phyloP scores from a whole-genome alignment of 306 rosid species.

The Dalbergia cultrata region DNA sequence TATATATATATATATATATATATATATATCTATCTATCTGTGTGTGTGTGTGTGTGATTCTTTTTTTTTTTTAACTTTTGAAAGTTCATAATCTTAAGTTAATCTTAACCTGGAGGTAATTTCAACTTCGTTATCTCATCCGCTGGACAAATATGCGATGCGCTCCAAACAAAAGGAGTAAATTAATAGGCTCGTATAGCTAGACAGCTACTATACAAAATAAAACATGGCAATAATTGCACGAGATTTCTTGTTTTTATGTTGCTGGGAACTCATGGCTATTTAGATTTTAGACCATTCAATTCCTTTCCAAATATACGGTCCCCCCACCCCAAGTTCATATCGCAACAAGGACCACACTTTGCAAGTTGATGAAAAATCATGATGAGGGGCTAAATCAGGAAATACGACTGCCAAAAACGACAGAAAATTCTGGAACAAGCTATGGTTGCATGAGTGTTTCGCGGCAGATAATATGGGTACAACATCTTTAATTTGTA shows the following conservation, averaged over 20 bases:
- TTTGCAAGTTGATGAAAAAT: background rate
- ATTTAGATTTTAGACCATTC: background rate
- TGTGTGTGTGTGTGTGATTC: no score
- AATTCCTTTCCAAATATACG: background rate
- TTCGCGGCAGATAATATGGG: no score
- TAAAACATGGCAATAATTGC: background rate
- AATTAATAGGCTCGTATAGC: background rate
- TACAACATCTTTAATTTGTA: no score
- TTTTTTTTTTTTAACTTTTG: background rate
- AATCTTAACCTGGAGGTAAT: background rate
- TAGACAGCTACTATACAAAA: background rate
- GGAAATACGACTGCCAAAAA: no score
- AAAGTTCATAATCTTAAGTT: background rate
- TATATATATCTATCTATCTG: no score
- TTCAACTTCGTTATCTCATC: background rate
- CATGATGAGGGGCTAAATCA: no score
- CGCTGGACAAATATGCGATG: background rate
- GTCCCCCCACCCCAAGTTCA: background rate
- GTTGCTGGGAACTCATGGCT: background rate
- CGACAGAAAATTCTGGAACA: no score
- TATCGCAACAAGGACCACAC: conserved; percentile 16
- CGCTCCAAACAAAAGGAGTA: background rate
- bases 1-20: no score
- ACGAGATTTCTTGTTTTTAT: background rate
- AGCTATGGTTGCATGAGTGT: no score